Evolutionary conservation across 208 protist species (phyloP).

Genomic region (Leishmania tropica): DNA sequence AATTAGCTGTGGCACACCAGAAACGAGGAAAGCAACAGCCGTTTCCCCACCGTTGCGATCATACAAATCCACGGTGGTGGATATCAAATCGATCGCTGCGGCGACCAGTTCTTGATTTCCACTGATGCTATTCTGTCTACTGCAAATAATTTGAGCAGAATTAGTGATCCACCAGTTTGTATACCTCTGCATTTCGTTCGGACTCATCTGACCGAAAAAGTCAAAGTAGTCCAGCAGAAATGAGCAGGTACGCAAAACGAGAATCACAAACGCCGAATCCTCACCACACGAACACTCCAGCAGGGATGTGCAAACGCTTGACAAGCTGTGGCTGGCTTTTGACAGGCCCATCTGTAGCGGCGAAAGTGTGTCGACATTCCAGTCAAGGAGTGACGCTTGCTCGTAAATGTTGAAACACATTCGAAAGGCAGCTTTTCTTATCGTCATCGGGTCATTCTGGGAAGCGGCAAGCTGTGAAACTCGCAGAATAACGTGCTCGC

Average conservation of each 20-base stretch:
- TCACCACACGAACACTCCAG: constrained; percentile 52
- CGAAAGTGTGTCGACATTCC: constrained; percentile 80
- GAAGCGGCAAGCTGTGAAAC: constrained; percentile 56
- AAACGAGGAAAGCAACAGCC: constrained; percentile 40
- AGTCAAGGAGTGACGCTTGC: constrained; percentile 79
- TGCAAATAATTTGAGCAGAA: constrained; percentile 53
- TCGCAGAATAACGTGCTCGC: constrained; percentile 67
- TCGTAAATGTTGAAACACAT: constrained; percentile 91
- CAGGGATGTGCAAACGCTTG: constrained; percentile 67
- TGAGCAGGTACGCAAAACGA: constrained; percentile 68
- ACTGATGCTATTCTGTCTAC: constrained; percentile 23
- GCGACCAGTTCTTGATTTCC: constrained; percentile 55
- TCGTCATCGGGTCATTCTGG: constrained; percentile 25
- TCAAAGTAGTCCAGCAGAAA: constrained; percentile 89
- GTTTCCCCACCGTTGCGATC: constrained; percentile 68
- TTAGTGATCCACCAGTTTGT: constrained; percentile 52
- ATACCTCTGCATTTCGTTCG: constrained; percentile 39
- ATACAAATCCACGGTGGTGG: constrained; percentile 54
- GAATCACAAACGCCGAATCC: constrained; percentile 58
- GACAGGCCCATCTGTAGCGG: constrained; percentile 76
- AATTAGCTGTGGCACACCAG: constrained; percentile 38
- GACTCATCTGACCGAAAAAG: constrained; percentile 53
- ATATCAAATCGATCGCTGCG: constrained; percentile 73
- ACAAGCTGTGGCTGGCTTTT: constrained; percentile 58
- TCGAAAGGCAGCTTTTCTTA: constrained; percentile 82